Evolutionary conservation across 164 flowering plant genomes (phyloP).

Genomic region (Aristolochia californica): DNA sequence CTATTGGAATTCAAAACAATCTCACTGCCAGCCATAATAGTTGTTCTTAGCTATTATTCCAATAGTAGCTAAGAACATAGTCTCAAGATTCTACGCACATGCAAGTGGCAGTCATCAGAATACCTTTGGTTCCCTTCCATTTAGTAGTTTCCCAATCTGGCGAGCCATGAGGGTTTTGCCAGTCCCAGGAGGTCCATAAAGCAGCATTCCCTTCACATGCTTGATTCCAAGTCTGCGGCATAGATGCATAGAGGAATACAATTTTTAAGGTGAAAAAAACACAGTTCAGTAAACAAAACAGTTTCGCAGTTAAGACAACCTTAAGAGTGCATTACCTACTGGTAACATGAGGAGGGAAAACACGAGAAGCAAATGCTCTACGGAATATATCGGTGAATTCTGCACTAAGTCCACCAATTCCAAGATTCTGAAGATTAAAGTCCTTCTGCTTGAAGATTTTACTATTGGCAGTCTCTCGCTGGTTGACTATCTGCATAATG

Average conservation of each 20-base stretch:
- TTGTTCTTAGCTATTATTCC: too few relatives aligned
- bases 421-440: conserved; percentile 76
- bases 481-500: conserved; percentile 71
- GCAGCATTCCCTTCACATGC: conserved; percentile 98
- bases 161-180: conserved; percentile 98
- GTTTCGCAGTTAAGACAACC: not conserved
- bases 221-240: conserved; percentile 81
- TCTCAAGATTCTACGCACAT: not conserved
- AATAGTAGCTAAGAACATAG: not conserved
- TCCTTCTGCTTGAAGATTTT: conserved; percentile 87
- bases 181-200: conserved; percentile 98
- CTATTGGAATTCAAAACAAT: too few relatives aligned
- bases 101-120: not conserved
- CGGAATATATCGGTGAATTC: conserved; percentile 97
- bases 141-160: conserved; percentile 91
- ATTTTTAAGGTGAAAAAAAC: conserved; percentile 1
- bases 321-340: conserved; percentile 36
- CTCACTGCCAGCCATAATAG: too few relatives aligned
- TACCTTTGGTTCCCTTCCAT: conserved; percentile 96
- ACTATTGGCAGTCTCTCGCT: conserved; percentile 91
- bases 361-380: conserved; percentile 98
- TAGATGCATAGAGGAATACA: conserved; percentile 4
- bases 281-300: not conserved
- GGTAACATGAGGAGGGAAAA: conserved; percentile 91
- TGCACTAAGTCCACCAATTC: conserved; percentile 91